Evolutionary conservation across 2,329 filamentous ascomycete species (phyloP).

Genomic region (Simplicillium sp.): DNA sequence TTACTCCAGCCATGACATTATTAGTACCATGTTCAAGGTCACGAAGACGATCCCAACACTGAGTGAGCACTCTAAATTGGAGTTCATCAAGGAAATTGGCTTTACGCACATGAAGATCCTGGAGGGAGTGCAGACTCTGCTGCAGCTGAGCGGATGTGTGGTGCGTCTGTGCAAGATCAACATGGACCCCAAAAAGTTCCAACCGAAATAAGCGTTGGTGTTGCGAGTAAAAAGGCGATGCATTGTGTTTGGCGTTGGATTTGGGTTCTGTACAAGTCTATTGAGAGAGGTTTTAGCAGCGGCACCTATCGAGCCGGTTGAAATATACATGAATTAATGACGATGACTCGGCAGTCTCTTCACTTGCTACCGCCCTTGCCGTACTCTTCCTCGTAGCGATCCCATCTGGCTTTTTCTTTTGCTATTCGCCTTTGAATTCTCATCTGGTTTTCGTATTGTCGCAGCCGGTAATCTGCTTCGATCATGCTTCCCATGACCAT

Average conservation of each 20-base stretch:
- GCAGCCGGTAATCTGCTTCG: slow-evolving; percentile 61
- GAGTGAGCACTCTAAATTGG: slow-evolving; percentile 89
- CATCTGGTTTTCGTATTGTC: slow-evolving; percentile 56
- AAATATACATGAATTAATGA: too few species aligned
- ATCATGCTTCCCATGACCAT: slow-evolving; percentile 75
- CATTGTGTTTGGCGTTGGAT: slow-evolving; percentile 23
- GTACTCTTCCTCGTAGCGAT: slow-evolving; percentile 53
- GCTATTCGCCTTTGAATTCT: slow-evolving; percentile 54
- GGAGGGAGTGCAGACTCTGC: slow-evolving; percentile 91
- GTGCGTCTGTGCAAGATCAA: slow-evolving; percentile 89
- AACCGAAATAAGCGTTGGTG: slow-evolving; percentile 21
- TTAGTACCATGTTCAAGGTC: slow-evolving; percentile 98
- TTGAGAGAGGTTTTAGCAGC: too few species aligned
- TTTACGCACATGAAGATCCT: slow-evolving; percentile 99
- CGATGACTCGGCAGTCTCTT: slow-evolving; percentile 1
- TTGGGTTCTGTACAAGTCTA: slow-evolving; percentile 7
- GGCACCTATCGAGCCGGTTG: too few species aligned
- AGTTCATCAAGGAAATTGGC: slow-evolving; percentile 97
- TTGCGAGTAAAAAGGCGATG: slow-evolving; percentile 10
- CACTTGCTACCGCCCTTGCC: slow-evolving; percentile 31
- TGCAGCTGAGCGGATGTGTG: slow-evolving; percentile 89
- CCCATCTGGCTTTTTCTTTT: slow-evolving; percentile 59
- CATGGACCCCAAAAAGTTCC: slow-evolving; percentile 84
- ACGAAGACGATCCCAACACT: slow-evolving; percentile 91
- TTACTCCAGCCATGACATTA: slow-evolving; percentile 98